Evolutionary conservation across 768 basidiomycete genomes (phyloP).

Genomic region (Pholiota molesta): DNA sequence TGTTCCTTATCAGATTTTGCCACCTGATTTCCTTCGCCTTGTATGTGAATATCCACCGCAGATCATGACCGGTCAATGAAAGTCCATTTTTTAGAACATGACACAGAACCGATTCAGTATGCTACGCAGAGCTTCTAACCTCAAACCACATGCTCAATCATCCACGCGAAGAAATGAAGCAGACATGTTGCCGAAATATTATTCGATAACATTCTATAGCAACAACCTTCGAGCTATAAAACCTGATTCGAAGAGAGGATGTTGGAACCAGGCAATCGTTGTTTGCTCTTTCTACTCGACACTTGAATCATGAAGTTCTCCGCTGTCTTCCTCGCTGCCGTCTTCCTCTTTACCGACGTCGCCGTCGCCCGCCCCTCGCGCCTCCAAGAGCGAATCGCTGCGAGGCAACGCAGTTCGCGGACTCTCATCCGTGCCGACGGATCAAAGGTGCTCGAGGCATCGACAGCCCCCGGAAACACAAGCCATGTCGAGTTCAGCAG

Average conservation of each 20-base stretch:
- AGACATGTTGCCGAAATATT: background rate
- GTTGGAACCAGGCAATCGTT: background rate
- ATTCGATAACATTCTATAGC: constrained; percentile 2
- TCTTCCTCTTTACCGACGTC: constrained; percentile 18
- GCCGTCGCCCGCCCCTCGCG: constrained; percentile 21
- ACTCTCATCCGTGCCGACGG: constrained; percentile 15
- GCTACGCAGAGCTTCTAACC: constrained; percentile 5
- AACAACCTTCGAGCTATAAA: background rate
- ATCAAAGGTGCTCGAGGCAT: constrained; percentile 8
- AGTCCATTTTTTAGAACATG: background rate
- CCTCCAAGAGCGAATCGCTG: constrained; percentile 18
- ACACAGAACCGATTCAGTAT: constrained; percentile 4
- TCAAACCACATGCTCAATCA: constrained; percentile 4
- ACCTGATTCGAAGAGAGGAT: background rate
- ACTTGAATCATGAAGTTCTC: constrained; percentile 13
- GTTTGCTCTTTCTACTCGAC: background rate
- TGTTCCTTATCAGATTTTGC: constrained; percentile 5
- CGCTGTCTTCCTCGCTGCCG: constrained; percentile 16
- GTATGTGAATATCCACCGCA: background rate
- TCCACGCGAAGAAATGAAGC: constrained; percentile 1
- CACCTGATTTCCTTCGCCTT: constrained; percentile 3
- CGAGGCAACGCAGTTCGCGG: constrained; percentile 13
- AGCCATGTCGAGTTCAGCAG: constrained; percentile 20
- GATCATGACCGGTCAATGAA: background rate
- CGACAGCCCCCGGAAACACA: constrained; percentile 9